Base-by-base conservation (phyloP, 2,329 filamentous ascomycete species). In the Nemania sp. region DNA sequence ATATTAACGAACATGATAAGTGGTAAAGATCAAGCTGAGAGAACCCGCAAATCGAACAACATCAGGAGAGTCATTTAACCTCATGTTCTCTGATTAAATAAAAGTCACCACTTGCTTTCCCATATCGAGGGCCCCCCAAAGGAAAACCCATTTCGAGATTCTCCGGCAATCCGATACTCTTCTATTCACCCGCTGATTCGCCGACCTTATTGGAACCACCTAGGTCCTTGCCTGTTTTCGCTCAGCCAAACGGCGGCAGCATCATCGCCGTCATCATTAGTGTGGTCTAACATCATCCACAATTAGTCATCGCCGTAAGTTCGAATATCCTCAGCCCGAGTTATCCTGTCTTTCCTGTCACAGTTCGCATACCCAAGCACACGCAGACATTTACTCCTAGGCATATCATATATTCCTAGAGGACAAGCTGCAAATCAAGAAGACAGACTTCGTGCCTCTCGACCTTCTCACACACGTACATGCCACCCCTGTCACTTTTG, bases 211-310 rank as follows among this genome's bases (percentile, higher is more conserved):
- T 52, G 42, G 35, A 55, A 52, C 55, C 39, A 37, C 54, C 47
- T 47, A 15, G 50, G 40, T 43, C 51, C 59, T 53, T 55, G 59
- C 49, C 51, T 15, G 55, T 48, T 48, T 58, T 52, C 42, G 21
- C 40, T 55, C 59, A 52, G 25, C 47, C 54, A 54, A 34, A 50
- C 59, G 17, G 6, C 47, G 17, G 2, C 59, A n/a, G 34, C 59
- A 62, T 55, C 59, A 55, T 55, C 37, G 51, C 40, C 37, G 47
- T 59, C 59, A 52, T 62, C 55, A 48, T 62, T 11, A 58, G 57
- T 57, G 49, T 48, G 43, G 47, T 37, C 35, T 39, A 57, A 50
- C 47, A 46, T 52, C 54, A 20, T 18, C 37, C 39, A 20, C 34
- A 17, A 11, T 20, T 4, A 21, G 32, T 43, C 35, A 25, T 51